phyloP scores from a whole-genome alignment of 129 eudicot species.

The Kitagawia praeruptora region DNA sequence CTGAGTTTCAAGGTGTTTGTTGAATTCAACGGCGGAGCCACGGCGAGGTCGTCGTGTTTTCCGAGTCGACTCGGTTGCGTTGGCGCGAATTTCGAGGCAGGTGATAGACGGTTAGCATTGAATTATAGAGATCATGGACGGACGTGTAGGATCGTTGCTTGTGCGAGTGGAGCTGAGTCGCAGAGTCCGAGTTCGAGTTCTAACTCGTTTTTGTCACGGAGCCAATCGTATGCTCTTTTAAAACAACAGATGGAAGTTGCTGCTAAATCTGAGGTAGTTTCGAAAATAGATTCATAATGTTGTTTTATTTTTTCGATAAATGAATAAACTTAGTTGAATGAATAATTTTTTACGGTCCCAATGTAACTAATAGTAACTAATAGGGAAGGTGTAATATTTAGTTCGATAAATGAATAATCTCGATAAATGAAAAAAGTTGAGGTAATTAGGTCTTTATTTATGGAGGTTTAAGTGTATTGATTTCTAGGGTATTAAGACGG shows the following conservation, averaged over 20 bases:
- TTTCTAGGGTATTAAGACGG: neutral
- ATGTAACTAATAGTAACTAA: no score
- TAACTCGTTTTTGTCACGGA: conserved; percentile 48
- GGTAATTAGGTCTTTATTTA: no score
- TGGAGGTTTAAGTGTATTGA: no score
- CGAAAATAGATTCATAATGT: neutral
- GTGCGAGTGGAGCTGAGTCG: conserved; percentile 46
- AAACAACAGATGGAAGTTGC: conserved; percentile 96
- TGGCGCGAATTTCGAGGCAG: conserved; percentile 19
- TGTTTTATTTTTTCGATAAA: no score
- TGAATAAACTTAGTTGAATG: no score
- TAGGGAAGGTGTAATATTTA: no score
- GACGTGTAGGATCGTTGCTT: conserved; percentile 38
- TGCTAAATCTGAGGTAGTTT: conserved; percentile 78
- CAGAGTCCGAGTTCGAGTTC: conserved; percentile 27
- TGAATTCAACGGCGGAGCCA: conserved; percentile 27
- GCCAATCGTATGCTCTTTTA: conserved; percentile 71
- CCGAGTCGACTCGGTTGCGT: conserved; percentile 23
- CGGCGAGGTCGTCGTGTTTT: conserved; percentile 19
- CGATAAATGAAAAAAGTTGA: no score
- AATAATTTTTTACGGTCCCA: no score
- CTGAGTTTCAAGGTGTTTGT: conserved; percentile 33
- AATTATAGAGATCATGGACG: conserved; percentile 16
- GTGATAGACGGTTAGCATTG: conserved; percentile 19
- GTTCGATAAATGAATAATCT: no score